phyloP scores from a whole-genome alignment of 306 rosid genomes.

The Hippophae gyantsensis region DNA sequence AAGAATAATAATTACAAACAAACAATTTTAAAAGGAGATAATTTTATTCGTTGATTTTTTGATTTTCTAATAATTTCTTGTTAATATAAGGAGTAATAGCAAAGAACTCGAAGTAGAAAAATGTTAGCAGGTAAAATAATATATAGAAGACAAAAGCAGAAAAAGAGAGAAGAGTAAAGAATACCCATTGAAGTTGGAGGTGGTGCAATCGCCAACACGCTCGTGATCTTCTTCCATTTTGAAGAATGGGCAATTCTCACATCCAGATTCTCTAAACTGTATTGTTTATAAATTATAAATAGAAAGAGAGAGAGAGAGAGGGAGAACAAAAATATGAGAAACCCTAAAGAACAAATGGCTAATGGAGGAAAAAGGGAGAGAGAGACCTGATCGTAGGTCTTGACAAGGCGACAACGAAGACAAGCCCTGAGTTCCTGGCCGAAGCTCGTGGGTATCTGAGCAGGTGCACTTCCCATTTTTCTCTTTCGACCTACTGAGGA shows the following conservation, averaged over 20 bases:
- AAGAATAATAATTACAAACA: not conserved
- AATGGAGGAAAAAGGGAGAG: not conserved
- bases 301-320: not conserved
- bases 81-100: no score
- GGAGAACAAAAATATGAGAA: not conserved
- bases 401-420: constrained; percentile 95
- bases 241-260: constrained; percentile 92
- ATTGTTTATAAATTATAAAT: no score
- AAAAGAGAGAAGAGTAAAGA: not conserved
- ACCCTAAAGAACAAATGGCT: not conserved
- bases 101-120: no score
- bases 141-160: not conserved
- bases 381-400: constrained; percentile 90
- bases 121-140: no score
- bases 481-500: no score
- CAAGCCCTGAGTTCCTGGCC: constrained; percentile 93
- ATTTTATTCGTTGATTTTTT: not conserved
- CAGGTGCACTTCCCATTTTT: constrained; percentile 52
- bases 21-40: not conserved
- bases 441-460: constrained; percentile 87
- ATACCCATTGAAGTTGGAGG: constrained; percentile 94
- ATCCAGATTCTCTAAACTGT: constrained; percentile 84
- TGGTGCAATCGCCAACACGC: constrained; percentile 78
- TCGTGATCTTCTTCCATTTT: constrained; percentile 89
- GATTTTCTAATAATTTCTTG: no score